Evolutionary conservation across 257 asterid species (phyloP), one percentile per base, ranked within the genome.

Genomic region (Sherardia arvensis): DNA sequence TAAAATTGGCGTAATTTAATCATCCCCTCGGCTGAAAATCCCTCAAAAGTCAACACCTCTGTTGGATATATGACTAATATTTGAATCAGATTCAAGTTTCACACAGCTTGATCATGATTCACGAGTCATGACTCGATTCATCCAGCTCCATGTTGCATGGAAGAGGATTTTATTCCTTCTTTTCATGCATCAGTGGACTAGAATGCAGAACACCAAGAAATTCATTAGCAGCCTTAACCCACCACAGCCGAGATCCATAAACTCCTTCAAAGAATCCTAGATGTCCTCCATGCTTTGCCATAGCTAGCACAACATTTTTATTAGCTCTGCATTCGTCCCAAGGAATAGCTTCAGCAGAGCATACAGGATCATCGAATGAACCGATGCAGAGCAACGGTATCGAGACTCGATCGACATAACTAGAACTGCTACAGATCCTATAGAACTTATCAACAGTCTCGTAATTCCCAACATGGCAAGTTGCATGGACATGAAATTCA

Each of bases 401-500:
- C 0, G 85, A 65, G n/a, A 87, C 90, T 71, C 40, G 66, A 23
- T 84, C 85, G 2, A 85, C 69, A 64, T 66, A 85, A 53, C 84
- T 27, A 21, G 88, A 25, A 65, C 93, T 79, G 79, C 95, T 85
- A 68, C 87, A 71, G 21, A 64, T 81, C 76, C 95, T 80, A 48
- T 85, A 87, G 72, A 81, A 87, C 45, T 93, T 73, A 70, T 87
- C 95, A 59, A 70, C 93, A 36, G 93, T 87, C 90, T 84, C 93
- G 28, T 78, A 87, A 58, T 85, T 81, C 61, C 88, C 93, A 36
- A 87, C 87, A 69, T 77, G 90, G 68, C 95, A 83, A 51, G 95
- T 87, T 67, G 95, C 95, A 66, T 87, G 80, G 0, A 74, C 75
- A 76, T 83, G 93, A 64, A 85, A 87, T 72, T 85, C 93, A 64